A percentile compares a stretch with the other conserved stretches of the same genome.
Conservation (phyloP, 2,329 filamentous ascomycete genomes). For the Aspergillus transmontanensis region DNA sequence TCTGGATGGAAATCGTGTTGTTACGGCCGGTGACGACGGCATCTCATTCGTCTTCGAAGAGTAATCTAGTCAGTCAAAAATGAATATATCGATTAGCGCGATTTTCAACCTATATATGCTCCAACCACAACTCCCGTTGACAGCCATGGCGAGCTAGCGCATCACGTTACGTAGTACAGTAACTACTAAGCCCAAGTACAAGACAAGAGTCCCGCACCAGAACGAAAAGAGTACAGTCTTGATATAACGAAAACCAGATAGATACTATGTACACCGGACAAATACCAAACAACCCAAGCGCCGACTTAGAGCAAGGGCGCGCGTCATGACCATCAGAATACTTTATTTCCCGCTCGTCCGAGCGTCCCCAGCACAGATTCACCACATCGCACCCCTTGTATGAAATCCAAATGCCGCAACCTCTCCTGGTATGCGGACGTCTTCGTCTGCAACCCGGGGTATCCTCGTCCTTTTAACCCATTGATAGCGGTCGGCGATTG, state of each 20-base stretch:
- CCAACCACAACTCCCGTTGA: background rate
- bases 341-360: conserved; percentile 1
- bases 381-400: background rate
- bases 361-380: background rate
- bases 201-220: background rate
- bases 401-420: background rate
- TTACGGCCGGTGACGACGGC: conserved; percentile 88
- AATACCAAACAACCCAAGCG: conserved; percentile 34
- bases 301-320: conserved; percentile 25
- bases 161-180: background rate
- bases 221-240: conserved; percentile 16
- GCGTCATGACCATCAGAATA: conserved; percentile 19
- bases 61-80: conserved; percentile 18
- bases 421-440: background rate
- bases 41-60: conserved; percentile 51
- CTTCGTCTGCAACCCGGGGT: conserved; percentile 23
- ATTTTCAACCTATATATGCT: background rate
- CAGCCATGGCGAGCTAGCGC: background rate
- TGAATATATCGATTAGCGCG: conserved; percentile 12
- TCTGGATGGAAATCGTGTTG: conserved; percentile 70
- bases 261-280: conserved; percentile 40
- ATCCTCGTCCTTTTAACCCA: conserved; percentile 12
- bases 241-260: conserved; percentile 26
- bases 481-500: conserved; percentile 15
- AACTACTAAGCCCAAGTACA: too few relatives aligned